Conservation (phyloP, 352 stramenopile genomes). For the Phytophthora hibernalis region DNA sequence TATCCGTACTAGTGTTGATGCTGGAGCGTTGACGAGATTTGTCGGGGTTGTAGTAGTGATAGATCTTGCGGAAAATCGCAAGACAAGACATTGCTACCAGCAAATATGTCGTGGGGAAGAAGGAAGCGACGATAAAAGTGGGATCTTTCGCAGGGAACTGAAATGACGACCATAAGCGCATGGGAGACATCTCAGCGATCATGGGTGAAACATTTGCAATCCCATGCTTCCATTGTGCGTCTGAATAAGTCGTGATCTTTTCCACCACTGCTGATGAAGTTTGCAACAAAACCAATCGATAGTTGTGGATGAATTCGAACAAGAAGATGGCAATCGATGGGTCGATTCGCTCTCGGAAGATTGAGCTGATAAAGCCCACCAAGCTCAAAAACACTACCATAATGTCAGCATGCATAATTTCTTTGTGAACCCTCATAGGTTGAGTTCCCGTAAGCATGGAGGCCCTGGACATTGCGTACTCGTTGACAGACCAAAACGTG, state of each 20-base stretch:
- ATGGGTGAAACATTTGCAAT: constrained; percentile 13
- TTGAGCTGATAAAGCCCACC: constrained; percentile 30
- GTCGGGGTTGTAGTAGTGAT: constrained; percentile 19
- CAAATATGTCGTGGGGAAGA: constrained; percentile 33
- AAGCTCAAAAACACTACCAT: constrained; percentile 36
- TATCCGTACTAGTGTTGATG: constrained; percentile 14
- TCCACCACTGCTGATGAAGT: constrained; percentile 20
- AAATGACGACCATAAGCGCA: constrained; percentile 36
- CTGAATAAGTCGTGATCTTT: constrained; percentile 17
- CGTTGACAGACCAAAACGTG: constrained; percentile 46
- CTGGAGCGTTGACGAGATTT: constrained; percentile 9
- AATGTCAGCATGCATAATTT: constrained; percentile 46
- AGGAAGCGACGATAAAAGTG: constrained; percentile 23
- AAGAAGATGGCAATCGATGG: constrained; percentile 37
- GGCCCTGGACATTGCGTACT: constrained; percentile 43
- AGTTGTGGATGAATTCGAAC: constrained; percentile 34
- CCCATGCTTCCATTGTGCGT: constrained; percentile 15
- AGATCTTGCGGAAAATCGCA: constrained; percentile 29
- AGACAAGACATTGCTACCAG: constrained; percentile 9
- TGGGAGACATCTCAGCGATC: constrained; percentile 27
- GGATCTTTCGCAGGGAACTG: constrained; percentile 26
- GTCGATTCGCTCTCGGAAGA: constrained; percentile 42
- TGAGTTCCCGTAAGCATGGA: constrained; percentile 23
- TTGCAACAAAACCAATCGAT: constrained; percentile 14
- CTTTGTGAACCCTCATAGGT: constrained; percentile 29